phyloP scores from a whole-genome alignment of 495 filamentous ascomycete species.

The Aspergillus campestris region DNA sequence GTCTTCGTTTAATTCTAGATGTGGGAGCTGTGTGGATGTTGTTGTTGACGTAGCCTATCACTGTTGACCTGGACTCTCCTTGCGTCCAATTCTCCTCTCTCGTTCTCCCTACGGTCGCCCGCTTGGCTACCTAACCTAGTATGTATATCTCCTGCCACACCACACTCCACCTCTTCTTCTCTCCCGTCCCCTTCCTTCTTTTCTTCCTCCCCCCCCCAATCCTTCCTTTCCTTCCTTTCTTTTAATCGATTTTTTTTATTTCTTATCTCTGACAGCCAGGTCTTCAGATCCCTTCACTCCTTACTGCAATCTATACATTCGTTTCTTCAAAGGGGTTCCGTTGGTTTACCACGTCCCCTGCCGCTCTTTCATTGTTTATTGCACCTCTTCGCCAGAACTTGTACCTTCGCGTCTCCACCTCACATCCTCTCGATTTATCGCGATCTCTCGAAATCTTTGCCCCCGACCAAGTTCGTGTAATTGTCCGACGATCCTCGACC shows the following conservation, averaged over 20 bases:
- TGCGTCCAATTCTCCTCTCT: slow-evolving; percentile 19
- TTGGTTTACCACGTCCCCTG: slow-evolving; percentile 25
- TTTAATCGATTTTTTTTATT: slow-evolving; percentile 7
- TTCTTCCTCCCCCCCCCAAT: slow-evolving; percentile 29
- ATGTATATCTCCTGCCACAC: slow-evolving; percentile 6
- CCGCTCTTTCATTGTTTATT: slow-evolving; percentile 25
- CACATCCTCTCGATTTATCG: not conserved
- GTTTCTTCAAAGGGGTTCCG: slow-evolving; percentile 16
- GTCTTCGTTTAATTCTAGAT: too few species aligned
- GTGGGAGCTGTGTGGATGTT: slow-evolving; percentile 17
- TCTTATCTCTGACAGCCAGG: too few species aligned
- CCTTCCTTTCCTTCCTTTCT: slow-evolving; percentile 23
- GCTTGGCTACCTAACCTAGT: slow-evolving; percentile 16
- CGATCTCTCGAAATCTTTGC: too few species aligned
- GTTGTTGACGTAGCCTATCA: slow-evolving; percentile 22
- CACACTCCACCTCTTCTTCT: slow-evolving; percentile 2
- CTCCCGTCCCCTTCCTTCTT: slow-evolving; percentile 1
- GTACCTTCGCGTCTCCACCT: not conserved
- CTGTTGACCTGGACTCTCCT: slow-evolving; percentile 14
- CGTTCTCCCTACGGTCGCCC: slow-evolving; percentile 4
- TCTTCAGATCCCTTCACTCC: slow-evolving; percentile 17
- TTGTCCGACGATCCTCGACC: too few species aligned
- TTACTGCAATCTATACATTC: slow-evolving; percentile 4
- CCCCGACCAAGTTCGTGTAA: not conserved
- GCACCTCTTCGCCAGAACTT: slow-evolving; percentile 1